A percentile compares a stretch with the other conserved stretches of the same genome.
These are phyloP conservation scores for Backusella tuberculispora DNA, from an alignment of 192 early-diverging fungal species.

Conservation along the genomic window DNA sequence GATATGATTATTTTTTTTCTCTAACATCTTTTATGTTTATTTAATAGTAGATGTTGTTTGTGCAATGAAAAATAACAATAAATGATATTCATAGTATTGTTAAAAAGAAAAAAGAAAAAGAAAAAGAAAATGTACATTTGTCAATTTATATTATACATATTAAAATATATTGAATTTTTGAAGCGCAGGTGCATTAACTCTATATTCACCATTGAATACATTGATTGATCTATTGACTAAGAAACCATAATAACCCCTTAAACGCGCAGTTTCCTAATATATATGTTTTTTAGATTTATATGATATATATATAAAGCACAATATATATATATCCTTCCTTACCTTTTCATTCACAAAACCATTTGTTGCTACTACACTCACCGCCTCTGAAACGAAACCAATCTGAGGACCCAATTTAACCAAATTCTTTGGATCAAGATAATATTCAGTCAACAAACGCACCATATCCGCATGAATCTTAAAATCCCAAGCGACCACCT, in stretches of 20 bases:
- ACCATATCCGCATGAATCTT: conserved; percentile 45
- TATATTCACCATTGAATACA: neutral
- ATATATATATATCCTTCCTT: neutral
- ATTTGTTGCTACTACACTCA: conserved; percentile 6
- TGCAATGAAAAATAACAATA: too few species aligned
- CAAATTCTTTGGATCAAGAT: conserved; percentile 28
- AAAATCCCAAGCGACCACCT: conserved; percentile 38
- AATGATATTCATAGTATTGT: too few species aligned
- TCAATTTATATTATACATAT: neutral
- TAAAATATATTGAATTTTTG: neutral
- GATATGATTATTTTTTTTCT: too few species aligned
- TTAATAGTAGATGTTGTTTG: too few species aligned
- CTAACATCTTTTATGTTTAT: too few species aligned
- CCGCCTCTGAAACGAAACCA: conserved; percentile 25
- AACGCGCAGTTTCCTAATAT: neutral
- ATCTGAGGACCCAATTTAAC: conserved; percentile 30
- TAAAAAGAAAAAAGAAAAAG: too few species aligned
- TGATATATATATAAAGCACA: neutral
- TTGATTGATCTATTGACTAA: neutral
- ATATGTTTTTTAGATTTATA: too few species aligned
- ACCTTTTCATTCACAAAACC: conserved; percentile 27
- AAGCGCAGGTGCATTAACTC: neutral
- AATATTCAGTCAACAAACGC: conserved; percentile 41
- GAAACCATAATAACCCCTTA: neutral
- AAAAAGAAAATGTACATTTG: neutral